Base-by-base conservation (phyloP, 805 yeast genomes). In the Candida boleticola region DNA sequence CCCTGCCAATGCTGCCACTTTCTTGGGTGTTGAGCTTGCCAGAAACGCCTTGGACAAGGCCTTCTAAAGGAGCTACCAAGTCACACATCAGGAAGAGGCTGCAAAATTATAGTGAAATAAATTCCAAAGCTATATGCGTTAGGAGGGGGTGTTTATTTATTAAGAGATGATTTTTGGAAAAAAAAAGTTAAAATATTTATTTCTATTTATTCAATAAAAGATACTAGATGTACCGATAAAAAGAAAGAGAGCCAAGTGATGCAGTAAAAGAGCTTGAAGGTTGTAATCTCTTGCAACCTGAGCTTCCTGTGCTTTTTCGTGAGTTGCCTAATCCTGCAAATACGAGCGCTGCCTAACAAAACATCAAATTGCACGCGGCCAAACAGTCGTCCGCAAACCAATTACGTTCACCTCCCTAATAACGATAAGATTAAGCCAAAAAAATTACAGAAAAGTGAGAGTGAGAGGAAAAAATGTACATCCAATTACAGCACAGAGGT, bases 1-100 rank as follows among this genome's bases (percentile, higher is more conserved):
- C 84, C 98, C 98, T 3, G 98, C 98, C 18, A 92, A 93, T 64
- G 99, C 99, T n/a, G 98, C 99, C 6, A 90, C 98, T 2, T 92
- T 92, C 69, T 77, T 89, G 27, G 99, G 98, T 36, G 98, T 92
- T 23, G 99, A 92, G 63, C 57, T 90, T 44, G 87, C 96, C 20
- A 70, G 64, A 49, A 65, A 68, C 47, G 60, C 62, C 47, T 58
- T 71, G 23, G 69, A 67, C 39, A 64, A 64, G 48, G 48, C 64
- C 31, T 52, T 63, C 45, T 68, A 63, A 51, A 39, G 29, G 29
- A 23, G 27, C 11, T 23, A n/a, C n/a, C n/a, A n/a, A n/a, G n/a
- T n/a, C n/a, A n/a, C n/a, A n/a, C n/a, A n/a, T n/a, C n/a, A n/a
- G n/a, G 18, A 11, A 33, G 13, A 29, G 17, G 32, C 17, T 29